Base-by-base conservation (phyloP, 768 basidiomycete genomes). In the Leccinum variicolor region DNA sequence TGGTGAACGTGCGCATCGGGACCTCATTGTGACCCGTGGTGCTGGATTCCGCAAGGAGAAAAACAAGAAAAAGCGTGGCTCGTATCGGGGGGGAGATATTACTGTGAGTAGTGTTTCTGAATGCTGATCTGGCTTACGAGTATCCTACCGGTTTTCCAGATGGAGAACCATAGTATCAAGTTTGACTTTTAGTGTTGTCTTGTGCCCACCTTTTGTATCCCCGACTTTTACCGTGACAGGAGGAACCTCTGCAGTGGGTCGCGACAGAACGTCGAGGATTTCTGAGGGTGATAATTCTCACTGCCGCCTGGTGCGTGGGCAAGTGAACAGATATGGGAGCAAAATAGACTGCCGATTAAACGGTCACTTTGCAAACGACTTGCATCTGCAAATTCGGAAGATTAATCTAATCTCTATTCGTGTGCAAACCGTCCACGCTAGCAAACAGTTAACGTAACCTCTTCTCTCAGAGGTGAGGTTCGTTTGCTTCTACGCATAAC, bases 31-130 rank as follows among this genome's bases (percentile, higher is more conserved):
- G 26, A 98, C 96, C 3, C 84, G 94, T 1, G 96, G 96, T 3
- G 89, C 91, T 50, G 93, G 93, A 3, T 99, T 99, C 79, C 83
- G 94, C 54, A 99, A 98, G 74, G 96, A 97, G 80, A 99, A 99
- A 76, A 98, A 97, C 77, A 99, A 98, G 84, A 98, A 98, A 77
- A 99, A 99, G 77, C 79, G 90, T 65, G 96, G 94, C 3, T 93
- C 89, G 59, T 98, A 98, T 74, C 83, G 84, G 47, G 94, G 96
- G 13, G 96, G 96, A 41, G 92, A 95, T 69, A 99, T 99, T 59
- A 96, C 94, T 50, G 93, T 95, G 62, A 70, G 83, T 73, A 6
- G 17, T 23, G 15, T 17, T 28, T 62, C 23, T 4, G 6, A 48
- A 43, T n/a, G 25, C 17, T 52, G 34, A 29, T 57, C 15, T 21